Conservation (phyloP, 2,329 filamentous ascomycete species). For the Aspergillus sp. region DNA sequence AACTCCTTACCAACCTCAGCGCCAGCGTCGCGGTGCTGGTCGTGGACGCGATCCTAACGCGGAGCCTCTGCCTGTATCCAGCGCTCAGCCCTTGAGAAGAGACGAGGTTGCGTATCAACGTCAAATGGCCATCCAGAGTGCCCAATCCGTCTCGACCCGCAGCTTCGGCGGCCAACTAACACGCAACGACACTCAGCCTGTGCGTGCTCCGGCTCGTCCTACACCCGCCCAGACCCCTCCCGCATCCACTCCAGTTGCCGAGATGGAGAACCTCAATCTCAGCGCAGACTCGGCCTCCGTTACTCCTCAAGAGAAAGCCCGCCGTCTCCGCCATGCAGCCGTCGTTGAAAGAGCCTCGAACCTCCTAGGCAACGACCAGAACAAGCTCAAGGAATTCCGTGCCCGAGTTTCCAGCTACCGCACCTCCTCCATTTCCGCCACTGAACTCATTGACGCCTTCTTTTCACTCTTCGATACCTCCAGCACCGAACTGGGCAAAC, state of each 20-base stretch:
- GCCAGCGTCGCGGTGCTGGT: conserved; percentile 61
- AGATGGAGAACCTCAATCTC: conserved; percentile 57
- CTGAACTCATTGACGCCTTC: conserved; percentile 81
- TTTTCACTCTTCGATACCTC: conserved; percentile 84
- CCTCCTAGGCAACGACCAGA: conserved; percentile 73
- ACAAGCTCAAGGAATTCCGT: conserved; percentile 78
- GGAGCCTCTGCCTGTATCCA: conserved; percentile 73
- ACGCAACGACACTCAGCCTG: conserved; percentile 48
- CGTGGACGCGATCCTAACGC: conserved; percentile 85
- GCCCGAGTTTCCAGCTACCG: conserved; percentile 77
- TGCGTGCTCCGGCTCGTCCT: conserved; percentile 48
- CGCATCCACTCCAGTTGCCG: conserved; percentile 33
- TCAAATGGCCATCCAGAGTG: conserved; percentile 86
- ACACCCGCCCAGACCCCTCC: conserved; percentile 30
- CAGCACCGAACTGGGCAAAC: conserved; percentile 78
- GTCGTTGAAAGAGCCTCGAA: conserved; percentile 84
- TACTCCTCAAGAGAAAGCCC: conserved; percentile 77
- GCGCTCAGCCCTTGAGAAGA: conserved; percentile 76
- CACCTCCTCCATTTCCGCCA: conserved; percentile 67
- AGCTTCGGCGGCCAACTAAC: conserved; percentile 85
- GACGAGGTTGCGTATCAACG: conserved; percentile 91
- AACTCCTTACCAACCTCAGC: conserved; percentile 65
- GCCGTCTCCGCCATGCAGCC: conserved; percentile 74
- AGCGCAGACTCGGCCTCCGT: conserved; percentile 46
- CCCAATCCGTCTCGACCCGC: conserved; percentile 75